A percentile compares a stretch with the other conserved stretches of the same genome.
Conservation (phyloP, 202 grass and related monocot genomes). For the Alloteropsis angusta region DNA sequence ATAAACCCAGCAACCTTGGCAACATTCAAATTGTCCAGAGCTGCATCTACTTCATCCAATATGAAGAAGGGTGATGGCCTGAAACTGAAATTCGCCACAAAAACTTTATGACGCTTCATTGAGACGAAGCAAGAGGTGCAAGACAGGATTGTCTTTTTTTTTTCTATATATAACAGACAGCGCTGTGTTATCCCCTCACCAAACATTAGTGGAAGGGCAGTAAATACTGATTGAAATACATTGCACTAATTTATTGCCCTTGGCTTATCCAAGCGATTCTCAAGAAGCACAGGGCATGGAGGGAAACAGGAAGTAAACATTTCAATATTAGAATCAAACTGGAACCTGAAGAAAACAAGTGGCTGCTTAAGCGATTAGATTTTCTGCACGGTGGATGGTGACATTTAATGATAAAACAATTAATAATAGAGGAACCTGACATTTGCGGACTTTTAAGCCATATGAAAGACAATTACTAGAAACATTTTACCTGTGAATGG, state of each 20-base stretch:
- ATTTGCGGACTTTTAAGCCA: neutral
- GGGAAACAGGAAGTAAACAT: conserved; percentile 16
- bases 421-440: neutral
- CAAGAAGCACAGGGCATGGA: neutral
- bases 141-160: neutral
- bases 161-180: neutral
- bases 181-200: neutral
- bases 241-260: neutral
- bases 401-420: neutral
- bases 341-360: neutral
- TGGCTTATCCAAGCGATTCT: conserved; percentile 3
- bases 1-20: conserved; percentile 97
- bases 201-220: neutral
- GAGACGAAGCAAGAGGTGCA: conserved; percentile 13
- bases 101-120: conserved; percentile 9
- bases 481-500: conserved; percentile 85
- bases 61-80: conserved; percentile 98
- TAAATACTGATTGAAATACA: neutral
- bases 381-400: neutral
- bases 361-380: neutral
- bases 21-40: conserved; percentile 98
- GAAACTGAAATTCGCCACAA: conserved; percentile 53
- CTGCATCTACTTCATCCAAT: conserved; percentile 96
- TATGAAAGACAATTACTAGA: conserved; percentile 8
- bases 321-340: conserved; percentile 13